Evolutionary conservation across 1,139 yeast species (phyloP), one percentile per base, ranked within the genome.

Genomic region (Magnusiomyces tetraspermus): DNA sequence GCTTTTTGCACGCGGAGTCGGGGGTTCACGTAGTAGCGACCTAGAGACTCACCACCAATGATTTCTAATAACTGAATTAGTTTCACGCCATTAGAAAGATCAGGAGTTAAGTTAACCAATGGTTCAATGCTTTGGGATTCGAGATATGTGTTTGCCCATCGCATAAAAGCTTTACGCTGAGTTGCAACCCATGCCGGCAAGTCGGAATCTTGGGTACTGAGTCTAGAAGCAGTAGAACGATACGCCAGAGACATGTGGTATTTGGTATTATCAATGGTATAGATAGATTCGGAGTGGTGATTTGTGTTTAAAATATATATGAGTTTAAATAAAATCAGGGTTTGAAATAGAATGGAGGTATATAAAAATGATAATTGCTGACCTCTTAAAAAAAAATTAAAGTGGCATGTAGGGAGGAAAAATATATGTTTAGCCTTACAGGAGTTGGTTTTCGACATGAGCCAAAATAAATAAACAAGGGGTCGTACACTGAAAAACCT

Each of bases 1-100:
- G 80, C 69, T 61, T 77, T 79, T 61, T 83, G 89, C 41, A 83
- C 70, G 52, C 76, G 73, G 55, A 79, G 72, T 41, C 67, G 72
- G 2, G 88, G 87, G 23, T 70, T 69, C 19, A 62, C 54, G 61
- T 66, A 64, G 58, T 68, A 70, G 44, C 66, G 62, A 13, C 75
- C 75, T 26, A 72, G 61, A 13, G 67, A 59, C 55, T 70, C 73
- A 42, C 65, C 65, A 50, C 73, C 72, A 30, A 72, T 67, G 55
- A 65, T 67, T 54, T 71, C 75, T 37, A 70, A 60, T 42, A 70
- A 60, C 55, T 67, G 70, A 49, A 70, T 67, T 30, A 70, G 60
- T 47, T 62, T 59, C 2, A 70, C 72, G 1, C 74, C 74, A 52
- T 64, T 61, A 5, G 64, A 55, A 42, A 70, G 60, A 55, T 70